These are phyloP conservation scores for Penicillium manginii DNA, from an alignment of 495 filamentous ascomycete species.

Conservation along the genomic window DNA sequence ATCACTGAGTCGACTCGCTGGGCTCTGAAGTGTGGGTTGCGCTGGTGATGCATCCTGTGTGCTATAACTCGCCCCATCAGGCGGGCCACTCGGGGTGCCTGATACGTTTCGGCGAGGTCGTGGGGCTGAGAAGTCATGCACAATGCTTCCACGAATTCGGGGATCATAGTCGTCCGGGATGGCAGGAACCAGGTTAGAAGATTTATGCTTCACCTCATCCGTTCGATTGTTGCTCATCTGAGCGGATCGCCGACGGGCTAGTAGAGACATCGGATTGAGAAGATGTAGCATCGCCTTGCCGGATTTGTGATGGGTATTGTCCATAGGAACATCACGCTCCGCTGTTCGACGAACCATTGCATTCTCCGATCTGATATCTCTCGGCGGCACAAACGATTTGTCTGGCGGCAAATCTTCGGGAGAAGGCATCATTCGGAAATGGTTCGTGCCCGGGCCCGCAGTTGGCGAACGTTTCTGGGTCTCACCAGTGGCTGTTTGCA, in stretches of 20 bases:
- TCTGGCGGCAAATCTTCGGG: conserved; percentile 36
- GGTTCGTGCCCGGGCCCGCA: conserved; percentile 28
- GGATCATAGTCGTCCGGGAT: conserved; percentile 80
- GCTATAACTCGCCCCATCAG: conserved; percentile 9
- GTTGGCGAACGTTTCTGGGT: conserved; percentile 37
- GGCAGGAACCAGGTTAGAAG: conserved; percentile 56
- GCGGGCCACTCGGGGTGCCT: conserved; percentile 32
- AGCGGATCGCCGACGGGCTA: conserved; percentile 61
- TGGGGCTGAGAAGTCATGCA: conserved; percentile 92
- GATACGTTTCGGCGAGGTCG: conserved; percentile 62
- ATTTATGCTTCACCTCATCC: conserved; percentile 52
- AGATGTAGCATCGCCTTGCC: conserved; percentile 68
- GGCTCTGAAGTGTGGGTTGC: conserved; percentile 9
- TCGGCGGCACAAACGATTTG: conserved; percentile 29
- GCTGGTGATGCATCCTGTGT: conserved; percentile 19
- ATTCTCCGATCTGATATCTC: conserved; percentile 34
- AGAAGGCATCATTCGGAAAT: conserved; percentile 41
- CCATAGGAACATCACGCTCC: conserved; percentile 38
- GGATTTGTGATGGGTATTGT: conserved; percentile 41
- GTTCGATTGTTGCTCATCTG: conserved; percentile 46
- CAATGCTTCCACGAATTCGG: conserved; percentile 77
- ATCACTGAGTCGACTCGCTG: conserved; percentile 28
- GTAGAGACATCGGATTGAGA: conserved; percentile 68
- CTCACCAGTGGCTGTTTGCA: conserved; percentile 26
- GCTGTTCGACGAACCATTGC: conserved; percentile 24